Evolutionary conservation across 2,329 filamentous ascomycete genomes (phyloP).

Genomic region (Dothistroma pini): DNA sequence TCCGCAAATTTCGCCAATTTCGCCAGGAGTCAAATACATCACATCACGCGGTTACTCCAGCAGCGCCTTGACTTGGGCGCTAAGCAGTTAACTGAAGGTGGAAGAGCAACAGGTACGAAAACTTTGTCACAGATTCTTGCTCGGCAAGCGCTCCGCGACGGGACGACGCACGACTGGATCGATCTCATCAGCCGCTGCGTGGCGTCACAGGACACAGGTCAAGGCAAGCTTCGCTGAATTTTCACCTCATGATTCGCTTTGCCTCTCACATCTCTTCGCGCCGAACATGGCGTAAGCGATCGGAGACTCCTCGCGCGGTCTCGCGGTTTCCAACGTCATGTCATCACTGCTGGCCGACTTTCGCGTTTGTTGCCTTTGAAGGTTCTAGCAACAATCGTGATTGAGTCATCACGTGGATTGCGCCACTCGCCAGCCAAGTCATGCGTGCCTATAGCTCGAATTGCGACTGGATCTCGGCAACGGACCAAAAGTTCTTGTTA

Average conservation of each 20-base stretch:
- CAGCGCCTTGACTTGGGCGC: slow-evolving; percentile 15
- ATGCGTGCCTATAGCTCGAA: slow-evolving; percentile 4
- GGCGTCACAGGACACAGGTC: background rate
- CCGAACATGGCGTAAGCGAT: background rate
- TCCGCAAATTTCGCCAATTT: slow-evolving; percentile 13
- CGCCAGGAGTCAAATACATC: slow-evolving; percentile 15
- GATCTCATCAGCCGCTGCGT: background rate
- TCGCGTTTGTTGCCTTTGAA: background rate
- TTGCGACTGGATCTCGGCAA: slow-evolving; percentile 7
- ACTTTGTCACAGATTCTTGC: background rate
- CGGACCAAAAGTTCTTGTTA: slow-evolving; percentile 4
- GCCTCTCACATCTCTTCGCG: background rate
- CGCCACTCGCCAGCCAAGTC: slow-evolving; percentile 2
- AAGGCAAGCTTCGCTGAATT: background rate
- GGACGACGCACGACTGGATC: background rate
- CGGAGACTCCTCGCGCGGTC: slow-evolving; percentile 5
- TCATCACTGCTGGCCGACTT: slow-evolving; percentile 21
- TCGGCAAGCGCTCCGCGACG: background rate
- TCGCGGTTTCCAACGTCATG: slow-evolving; percentile 17
- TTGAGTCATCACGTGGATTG: background rate
- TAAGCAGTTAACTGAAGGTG: slow-evolving; percentile 22
- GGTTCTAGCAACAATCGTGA: background rate
- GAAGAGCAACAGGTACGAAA: slow-evolving; percentile 6
- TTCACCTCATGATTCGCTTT: background rate
- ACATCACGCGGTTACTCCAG: slow-evolving; percentile 18